Conservation (phyloP, 1,284 basidiomycete species). For the Boletus semigastroideus region DNA sequence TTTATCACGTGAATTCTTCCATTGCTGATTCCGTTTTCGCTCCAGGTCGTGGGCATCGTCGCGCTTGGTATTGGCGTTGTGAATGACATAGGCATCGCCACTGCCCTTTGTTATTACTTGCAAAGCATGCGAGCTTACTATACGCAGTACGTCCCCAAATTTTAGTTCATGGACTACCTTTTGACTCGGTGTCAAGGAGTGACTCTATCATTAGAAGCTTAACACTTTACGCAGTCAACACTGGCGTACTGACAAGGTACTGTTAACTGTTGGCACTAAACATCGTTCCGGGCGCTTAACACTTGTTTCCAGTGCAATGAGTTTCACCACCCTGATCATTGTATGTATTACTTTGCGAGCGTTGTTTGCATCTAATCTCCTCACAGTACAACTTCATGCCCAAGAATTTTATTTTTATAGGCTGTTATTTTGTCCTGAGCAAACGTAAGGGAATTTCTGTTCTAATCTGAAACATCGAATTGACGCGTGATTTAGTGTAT, state of each 20-base stretch:
- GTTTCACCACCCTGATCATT: conserved; percentile 54
- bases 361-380: neutral
- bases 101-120: conserved; percentile 51
- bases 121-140: conserved; percentile 46
- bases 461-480: neutral
- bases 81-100: conserved; percentile 50
- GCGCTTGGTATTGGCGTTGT: conserved; percentile 45
- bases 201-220: conserved; percentile 59
- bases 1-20: neutral
- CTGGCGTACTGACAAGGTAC: conserved; percentile 59
- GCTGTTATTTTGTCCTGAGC: conserved; percentile 60
- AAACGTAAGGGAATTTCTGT: conserved; percentile 47
- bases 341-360: conserved; percentile 37
- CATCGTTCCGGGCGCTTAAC: conserved; percentile 3
- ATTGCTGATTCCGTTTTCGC: neutral
- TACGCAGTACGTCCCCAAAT: conserved; percentile 22
- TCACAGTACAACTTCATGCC: conserved; percentile 57
- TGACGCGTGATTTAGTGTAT: conserved; percentile 47
- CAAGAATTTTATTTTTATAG: conserved; percentile 56
- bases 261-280: conserved; percentile 3
- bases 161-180: neutral
- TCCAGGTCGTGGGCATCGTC: conserved; percentile 41
- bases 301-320: conserved; percentile 46
- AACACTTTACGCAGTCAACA: conserved; percentile 50
- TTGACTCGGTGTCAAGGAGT: conserved; percentile 38